A percentile compares a stretch with the other conserved stretches of the same genome.
phyloP scores from a whole-genome alignment of 2,329 filamentous ascomycete species.

The Decorospora gaudefroyi region DNA sequence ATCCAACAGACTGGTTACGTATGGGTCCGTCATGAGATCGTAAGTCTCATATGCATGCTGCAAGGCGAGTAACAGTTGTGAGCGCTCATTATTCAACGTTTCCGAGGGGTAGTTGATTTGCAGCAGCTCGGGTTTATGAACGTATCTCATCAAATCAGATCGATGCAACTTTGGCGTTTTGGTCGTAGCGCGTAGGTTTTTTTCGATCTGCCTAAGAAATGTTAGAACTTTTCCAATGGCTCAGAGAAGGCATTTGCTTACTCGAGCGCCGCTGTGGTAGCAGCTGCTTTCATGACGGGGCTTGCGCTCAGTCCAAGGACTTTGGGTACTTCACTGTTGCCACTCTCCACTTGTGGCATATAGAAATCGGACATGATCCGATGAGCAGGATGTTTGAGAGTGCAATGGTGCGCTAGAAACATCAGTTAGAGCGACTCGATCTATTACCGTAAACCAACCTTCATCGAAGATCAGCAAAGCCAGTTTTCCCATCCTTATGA shows the following conservation, averaged over 20 bases:
- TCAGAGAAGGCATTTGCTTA: conserved; percentile 29
- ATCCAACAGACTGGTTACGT: conserved; percentile 41
- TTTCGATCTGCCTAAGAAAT: conserved; percentile 60
- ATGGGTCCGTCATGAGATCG: conserved; percentile 49
- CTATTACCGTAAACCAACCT: conserved; percentile 52
- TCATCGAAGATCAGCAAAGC: conserved; percentile 81
- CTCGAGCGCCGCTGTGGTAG: conserved; percentile 56
- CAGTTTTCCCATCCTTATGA: conserved; percentile 67
- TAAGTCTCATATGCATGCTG: conserved; percentile 27
- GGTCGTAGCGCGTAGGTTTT: conserved; percentile 70
- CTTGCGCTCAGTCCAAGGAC: conserved; percentile 83
- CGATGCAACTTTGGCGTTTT: conserved; percentile 70
- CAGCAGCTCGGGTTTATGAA: conserved; percentile 66
- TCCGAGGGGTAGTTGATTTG: conserved; percentile 43
- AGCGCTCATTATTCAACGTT: background rate
- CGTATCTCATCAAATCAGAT: conserved; percentile 68
- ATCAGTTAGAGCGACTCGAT: conserved; percentile 10
- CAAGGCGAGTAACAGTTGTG: conserved; percentile 26
- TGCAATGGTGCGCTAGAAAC: conserved; percentile 72
- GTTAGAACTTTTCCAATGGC: too few species aligned
- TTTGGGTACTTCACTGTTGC: conserved; percentile 56
- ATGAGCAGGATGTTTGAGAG: conserved; percentile 65
- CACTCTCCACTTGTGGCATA: conserved; percentile 51
- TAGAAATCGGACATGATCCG: conserved; percentile 77
- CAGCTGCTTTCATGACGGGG: conserved; percentile 66